phyloP scores from a whole-genome alignment of 768 basidiomycete genomes.

The Hysterangium stoloniferum region DNA sequence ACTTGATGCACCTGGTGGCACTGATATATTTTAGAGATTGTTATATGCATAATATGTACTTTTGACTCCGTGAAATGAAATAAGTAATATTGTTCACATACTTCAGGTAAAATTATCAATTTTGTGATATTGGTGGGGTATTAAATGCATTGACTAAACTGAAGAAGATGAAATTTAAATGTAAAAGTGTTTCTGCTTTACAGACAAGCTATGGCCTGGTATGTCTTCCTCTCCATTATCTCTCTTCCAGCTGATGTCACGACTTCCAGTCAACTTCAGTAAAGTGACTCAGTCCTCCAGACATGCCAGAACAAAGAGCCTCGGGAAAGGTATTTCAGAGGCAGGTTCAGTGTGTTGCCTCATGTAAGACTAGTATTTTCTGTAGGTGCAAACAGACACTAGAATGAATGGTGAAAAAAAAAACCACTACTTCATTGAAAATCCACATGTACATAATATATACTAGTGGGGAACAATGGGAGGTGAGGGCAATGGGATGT shows the following conservation, averaged over 20 bases:
- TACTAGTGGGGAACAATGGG: constrained; percentile 25
- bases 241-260: background rate
- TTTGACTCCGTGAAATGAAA: too few species aligned
- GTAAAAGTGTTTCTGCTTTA: too few species aligned
- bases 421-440: too few species aligned
- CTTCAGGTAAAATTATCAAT: too few species aligned
- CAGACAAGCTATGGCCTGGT: constrained; percentile 38
- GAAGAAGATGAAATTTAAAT: too few species aligned
- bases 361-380: background rate
- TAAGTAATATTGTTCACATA: too few species aligned
- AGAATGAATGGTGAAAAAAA: too few species aligned
- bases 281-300: constrained; percentile 31
- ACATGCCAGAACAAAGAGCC: constrained; percentile 31
- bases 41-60: too few species aligned
- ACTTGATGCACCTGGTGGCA: too few species aligned
- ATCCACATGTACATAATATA: background rate
- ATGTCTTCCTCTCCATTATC: background rate
- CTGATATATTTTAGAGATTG: too few species aligned
- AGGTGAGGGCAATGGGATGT: constrained; percentile 35
- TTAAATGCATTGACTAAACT: too few species aligned
- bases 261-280: constrained; percentile 20
- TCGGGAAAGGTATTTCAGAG: constrained; percentile 24
- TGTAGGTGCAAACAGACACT: constrained; percentile 36
- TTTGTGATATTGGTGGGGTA: too few species aligned
- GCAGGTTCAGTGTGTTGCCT: background rate